Percentiles rank a stretch among this genome's conserved stretches.
Evolutionary conservation across 2,329 filamentous ascomycete genomes (phyloP).

Genomic region (Alternaria novae-zelandiae): DNA sequence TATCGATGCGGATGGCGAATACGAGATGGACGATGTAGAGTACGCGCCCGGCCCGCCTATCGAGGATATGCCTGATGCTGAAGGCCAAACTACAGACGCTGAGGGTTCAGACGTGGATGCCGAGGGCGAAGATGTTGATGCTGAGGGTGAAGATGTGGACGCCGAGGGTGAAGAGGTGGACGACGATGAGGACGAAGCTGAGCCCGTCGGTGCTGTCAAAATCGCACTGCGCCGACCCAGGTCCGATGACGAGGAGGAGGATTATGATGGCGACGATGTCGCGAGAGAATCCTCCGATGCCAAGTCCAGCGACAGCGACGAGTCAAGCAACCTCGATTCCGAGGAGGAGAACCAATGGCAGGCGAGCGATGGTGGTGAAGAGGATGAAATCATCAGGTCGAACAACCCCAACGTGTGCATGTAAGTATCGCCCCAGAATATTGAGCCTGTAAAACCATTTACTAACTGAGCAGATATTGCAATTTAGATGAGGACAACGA

Average conservation of each 20-base stretch:
- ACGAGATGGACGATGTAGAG: constrained; percentile 47
- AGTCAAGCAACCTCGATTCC: constrained; percentile 55
- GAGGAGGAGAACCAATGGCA: constrained; percentile 64
- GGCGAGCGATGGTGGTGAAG: constrained; percentile 61
- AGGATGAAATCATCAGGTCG: constrained; percentile 61
- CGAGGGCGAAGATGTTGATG: constrained; percentile 59
- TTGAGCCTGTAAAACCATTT: not conserved
- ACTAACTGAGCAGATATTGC: constrained; percentile 69
- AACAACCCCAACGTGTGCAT: constrained; percentile 66
- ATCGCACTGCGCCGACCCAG: constrained; percentile 37
- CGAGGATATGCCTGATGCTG: constrained; percentile 28
- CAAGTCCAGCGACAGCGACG: constrained; percentile 48
- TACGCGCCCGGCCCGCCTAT: constrained; percentile 31
- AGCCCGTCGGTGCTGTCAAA: constrained; percentile 52
- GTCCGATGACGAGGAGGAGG: constrained; percentile 50
- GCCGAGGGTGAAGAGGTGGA: constrained; percentile 55
- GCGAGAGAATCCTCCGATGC: constrained; percentile 46
- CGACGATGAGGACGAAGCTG: constrained; percentile 60
- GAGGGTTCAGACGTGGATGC: constrained; percentile 53
- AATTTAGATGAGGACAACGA: constrained; percentile 82
- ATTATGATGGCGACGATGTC: constrained; percentile 49
- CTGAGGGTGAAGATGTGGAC: constrained; percentile 52
- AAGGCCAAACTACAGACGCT: constrained; percentile 47
- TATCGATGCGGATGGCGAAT: constrained; percentile 49
- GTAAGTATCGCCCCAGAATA: constrained; percentile 55